Conservation (phyloP, 139 green algal species). For the Asterochloris sp. region DNA sequence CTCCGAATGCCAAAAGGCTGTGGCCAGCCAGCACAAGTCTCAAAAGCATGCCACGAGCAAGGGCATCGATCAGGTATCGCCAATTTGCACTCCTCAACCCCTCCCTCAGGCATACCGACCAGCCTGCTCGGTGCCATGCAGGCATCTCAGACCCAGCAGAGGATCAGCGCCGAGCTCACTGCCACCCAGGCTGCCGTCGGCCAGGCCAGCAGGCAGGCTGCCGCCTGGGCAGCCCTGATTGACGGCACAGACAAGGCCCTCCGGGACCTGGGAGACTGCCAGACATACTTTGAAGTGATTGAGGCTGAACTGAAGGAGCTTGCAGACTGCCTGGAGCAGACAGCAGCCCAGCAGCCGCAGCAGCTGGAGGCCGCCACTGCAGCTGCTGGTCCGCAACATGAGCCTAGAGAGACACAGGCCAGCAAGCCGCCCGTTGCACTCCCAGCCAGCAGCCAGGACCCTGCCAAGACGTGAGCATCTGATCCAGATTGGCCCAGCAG, state of each 20-base stretch:
- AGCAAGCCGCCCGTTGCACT: too few relatives aligned
- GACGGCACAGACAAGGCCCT: conserved; percentile 24
- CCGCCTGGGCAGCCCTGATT: conserved; percentile 21
- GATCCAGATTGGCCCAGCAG: too few relatives aligned
- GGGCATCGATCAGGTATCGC: too few relatives aligned
- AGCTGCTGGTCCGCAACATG: too few relatives aligned
- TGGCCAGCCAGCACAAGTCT: neutral
- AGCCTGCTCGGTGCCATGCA: neutral
- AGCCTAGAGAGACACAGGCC: too few relatives aligned
- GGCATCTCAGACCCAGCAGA: conserved; percentile 14
- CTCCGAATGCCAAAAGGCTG: neutral
- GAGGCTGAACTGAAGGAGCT: conserved; percentile 5
- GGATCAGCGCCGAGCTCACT: conserved; percentile 1
- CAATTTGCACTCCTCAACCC: too few relatives aligned
- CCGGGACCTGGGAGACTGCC: conserved; percentile 40
- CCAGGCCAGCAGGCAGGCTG: conserved; percentile 7
- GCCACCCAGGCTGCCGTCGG: conserved; percentile 2
- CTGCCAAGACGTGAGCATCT: too few relatives aligned
- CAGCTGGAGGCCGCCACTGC: neutral
- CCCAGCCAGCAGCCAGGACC: too few relatives aligned
- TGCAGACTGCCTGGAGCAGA: neutral
- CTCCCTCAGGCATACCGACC: neutral
- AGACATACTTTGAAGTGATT: conserved; percentile 35
- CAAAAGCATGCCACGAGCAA: neutral
- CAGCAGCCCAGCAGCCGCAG: neutral